A percentile compares a stretch with the other conserved stretches of the same genome.
phyloP scores from a whole-genome alignment of 129 eudicot genomes.

The Flaveria ramosissima region DNA sequence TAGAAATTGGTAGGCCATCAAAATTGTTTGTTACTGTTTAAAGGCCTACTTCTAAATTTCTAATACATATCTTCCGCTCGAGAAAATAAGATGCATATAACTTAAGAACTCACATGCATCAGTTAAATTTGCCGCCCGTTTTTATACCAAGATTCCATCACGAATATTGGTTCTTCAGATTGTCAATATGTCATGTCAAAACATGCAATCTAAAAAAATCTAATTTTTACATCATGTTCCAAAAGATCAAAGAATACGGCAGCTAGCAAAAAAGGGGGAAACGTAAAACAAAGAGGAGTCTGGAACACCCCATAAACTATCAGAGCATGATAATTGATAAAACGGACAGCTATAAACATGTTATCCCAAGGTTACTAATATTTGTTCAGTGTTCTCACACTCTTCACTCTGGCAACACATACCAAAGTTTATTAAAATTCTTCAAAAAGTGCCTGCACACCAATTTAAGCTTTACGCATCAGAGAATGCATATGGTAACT shows the following conservation, averaged over 20 bases:
- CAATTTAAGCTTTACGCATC: not conserved
- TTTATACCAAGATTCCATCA: not conserved
- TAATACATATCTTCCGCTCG: not conserved
- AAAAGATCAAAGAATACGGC: not conserved
- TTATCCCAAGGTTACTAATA: constrained; percentile 1
- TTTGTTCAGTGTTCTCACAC: not conserved
- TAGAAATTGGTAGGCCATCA: not conserved
- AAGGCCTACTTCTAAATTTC: not conserved
- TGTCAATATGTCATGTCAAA: not conserved
- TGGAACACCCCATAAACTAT: not conserved
- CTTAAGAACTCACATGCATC: not conserved
- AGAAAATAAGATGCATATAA: not conserved
- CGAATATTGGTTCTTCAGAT: not conserved
- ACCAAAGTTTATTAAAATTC: not conserved
- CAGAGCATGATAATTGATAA: not conserved
- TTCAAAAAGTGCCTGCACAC: not conserved
- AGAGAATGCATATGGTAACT: not conserved
- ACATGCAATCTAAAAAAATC: not conserved
- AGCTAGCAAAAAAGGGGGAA: not conserved
- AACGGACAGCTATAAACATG: not conserved
- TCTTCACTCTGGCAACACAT: not conserved
- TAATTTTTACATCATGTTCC: not conserved
- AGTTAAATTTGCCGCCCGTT: not conserved
- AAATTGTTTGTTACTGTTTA: not conserved
- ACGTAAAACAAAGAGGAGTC: no score